These are phyloP conservation scores for Geranium rotundifolium DNA, from an alignment of 345 rosid genomes.

Conservation along the genomic window DNA sequence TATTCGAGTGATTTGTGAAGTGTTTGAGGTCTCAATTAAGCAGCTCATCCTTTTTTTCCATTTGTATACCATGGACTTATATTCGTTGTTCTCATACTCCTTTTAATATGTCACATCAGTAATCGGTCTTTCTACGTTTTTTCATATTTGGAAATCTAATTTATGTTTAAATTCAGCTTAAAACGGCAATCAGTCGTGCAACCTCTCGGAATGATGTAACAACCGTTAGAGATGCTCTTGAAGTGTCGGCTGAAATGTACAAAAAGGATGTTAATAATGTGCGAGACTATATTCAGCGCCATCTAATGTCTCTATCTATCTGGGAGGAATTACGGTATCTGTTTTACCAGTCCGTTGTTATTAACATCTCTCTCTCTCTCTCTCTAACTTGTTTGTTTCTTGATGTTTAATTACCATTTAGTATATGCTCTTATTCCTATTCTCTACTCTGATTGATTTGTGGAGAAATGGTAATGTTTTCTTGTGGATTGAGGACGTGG, in stretches of 20 bases:
- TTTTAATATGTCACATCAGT: background rate
- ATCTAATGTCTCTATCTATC: constrained; percentile 78
- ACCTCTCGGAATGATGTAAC: constrained; percentile 79
- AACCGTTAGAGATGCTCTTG: constrained; percentile 91
- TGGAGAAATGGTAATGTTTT: too few relatives aligned
- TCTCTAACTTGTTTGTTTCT: background rate
- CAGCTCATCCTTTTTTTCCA: background rate
- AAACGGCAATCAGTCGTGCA: constrained; percentile 89
- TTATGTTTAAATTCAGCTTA: constrained; percentile 44
- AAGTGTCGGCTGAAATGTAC: constrained; percentile 95
- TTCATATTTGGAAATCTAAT: background rate
- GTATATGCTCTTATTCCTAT: too few relatives aligned
- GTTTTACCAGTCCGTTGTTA: constrained; percentile 3
- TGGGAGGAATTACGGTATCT: constrained; percentile 91
- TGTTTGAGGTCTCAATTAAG: background rate
- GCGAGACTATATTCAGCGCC: constrained; percentile 86
- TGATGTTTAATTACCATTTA: background rate
- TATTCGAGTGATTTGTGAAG: too few relatives aligned
- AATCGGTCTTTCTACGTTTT: background rate
- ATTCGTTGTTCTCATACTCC: background rate
- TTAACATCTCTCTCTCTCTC: background rate
- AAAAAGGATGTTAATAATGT: constrained; percentile 89
- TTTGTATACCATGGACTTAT: background rate
- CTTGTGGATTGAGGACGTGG: background rate
- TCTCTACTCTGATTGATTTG: too few relatives aligned